Percentiles rank a stretch among this genome's conserved stretches.
Conservation (phyloP, 306 rosid species). For the Malus sieversii region DNA sequence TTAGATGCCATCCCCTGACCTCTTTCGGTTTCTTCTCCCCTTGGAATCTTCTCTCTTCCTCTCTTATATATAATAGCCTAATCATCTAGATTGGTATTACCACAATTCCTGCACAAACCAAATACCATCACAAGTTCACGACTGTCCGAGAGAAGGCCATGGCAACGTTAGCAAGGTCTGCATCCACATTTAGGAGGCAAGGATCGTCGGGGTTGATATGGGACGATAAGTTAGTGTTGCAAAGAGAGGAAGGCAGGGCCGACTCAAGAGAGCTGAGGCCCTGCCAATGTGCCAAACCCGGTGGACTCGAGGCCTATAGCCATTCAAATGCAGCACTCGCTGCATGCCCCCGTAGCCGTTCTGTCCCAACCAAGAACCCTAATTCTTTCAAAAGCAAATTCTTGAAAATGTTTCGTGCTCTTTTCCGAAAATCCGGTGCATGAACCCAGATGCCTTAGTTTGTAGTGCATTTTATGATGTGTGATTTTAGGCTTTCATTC, state of each 20-base stretch:
- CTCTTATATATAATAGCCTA: not conserved
- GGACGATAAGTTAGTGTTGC: conserved; percentile 13
- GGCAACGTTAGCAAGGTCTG: conserved; percentile 24
- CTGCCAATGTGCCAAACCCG: conserved; percentile 6
- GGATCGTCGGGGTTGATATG: conserved; percentile 29
- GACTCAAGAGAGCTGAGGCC: conserved; percentile 13
- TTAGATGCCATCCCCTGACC: conserved; percentile 9
- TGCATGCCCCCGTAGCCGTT: not conserved
- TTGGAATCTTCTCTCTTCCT: not conserved
- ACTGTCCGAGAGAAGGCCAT: not conserved
- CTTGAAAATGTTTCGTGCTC: not conserved
- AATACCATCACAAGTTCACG: not conserved
- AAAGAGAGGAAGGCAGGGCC: not conserved
- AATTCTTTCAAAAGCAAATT: not conserved
- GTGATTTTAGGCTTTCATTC: not conserved
- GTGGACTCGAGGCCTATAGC: not conserved
- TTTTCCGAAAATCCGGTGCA: not conserved
- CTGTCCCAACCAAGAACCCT: not conserved
- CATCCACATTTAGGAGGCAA: conserved; percentile 29
- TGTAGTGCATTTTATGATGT: not conserved
- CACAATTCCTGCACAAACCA: not conserved
- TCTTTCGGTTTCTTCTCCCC: not conserved
- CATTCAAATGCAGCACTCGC: not conserved
- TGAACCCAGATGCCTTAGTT: not conserved
- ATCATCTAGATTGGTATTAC: not conserved